These are phyloP conservation scores for Termitomyces sp. DNA, from an alignment of 768 basidiomycete species.

Conservation along the genomic window DNA sequence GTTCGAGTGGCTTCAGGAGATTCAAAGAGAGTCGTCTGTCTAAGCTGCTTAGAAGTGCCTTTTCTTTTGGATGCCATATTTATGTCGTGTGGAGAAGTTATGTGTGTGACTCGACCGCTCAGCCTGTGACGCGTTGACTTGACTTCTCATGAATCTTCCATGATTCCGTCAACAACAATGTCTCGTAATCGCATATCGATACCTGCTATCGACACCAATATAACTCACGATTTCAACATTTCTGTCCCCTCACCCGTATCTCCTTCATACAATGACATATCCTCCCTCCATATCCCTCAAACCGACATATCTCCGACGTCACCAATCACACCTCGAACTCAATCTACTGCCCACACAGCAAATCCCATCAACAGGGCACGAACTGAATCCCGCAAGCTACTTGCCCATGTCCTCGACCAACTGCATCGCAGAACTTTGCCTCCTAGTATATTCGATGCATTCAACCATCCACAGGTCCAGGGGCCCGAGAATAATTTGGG, in stretches of 20 bases:
- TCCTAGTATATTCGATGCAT: conserved; percentile 45
- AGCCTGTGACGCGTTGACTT: too few species aligned
- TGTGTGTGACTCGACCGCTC: too few species aligned
- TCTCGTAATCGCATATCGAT: conserved; percentile 2
- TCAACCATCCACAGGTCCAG: conserved; percentile 24
- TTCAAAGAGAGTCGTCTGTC: conserved; percentile 42
- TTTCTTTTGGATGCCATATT: conserved; percentile 15
- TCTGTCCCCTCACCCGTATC: conserved; percentile 9
- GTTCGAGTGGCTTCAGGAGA: conserved; percentile 22
- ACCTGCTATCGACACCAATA: conserved; percentile 8
- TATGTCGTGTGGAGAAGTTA: not conserved
- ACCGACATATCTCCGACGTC: conserved; percentile 19
- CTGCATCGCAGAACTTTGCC: conserved; percentile 56
- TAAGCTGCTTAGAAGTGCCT: conserved; percentile 25
- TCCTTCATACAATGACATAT: conserved; percentile 3
- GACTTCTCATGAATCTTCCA: not conserved
- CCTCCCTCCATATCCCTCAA: conserved; percentile 23
- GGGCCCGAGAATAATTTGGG: conserved; percentile 32
- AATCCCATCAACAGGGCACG: conserved; percentile 37
- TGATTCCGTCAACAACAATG: conserved; percentile 7
- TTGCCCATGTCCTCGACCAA: conserved; percentile 61
- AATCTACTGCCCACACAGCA: conserved; percentile 11
- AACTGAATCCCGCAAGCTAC: conserved; percentile 66
- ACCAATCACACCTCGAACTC: conserved; percentile 15
- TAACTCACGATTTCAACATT: conserved; percentile 3